A percentile compares a stretch with the other conserved stretches of the same genome.
phyloP scores from a whole-genome alignment of 495 filamentous ascomycete species.

The Entonaema liquescens region DNA sequence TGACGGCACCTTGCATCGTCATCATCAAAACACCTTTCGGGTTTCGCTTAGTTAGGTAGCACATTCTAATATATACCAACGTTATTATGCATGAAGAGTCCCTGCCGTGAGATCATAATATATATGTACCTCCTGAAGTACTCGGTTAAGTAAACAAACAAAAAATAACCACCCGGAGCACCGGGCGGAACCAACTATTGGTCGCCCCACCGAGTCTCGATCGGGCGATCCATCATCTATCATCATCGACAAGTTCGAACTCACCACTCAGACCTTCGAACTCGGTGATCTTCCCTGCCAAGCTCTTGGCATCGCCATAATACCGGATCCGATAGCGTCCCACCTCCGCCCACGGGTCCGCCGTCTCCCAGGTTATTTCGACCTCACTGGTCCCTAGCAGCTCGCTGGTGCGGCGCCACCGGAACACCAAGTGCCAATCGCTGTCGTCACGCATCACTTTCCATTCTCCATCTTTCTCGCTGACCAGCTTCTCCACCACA shows the following conservation, averaged over 20 bases:
- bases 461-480: conserved; percentile 58
- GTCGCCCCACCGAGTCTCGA: background rate
- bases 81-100: background rate
- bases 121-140: background rate
- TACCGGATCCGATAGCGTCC: conserved; percentile 85
- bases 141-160: background rate
- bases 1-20: background rate
- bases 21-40: background rate
- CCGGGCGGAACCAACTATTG: background rate
- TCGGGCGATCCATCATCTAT: background rate
- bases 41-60: background rate
- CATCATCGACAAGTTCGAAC: conserved; percentile 60
- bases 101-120: background rate
- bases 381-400: conserved; percentile 83
- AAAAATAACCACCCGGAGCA: background rate
- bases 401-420: conserved; percentile 78
- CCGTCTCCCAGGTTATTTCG: conserved; percentile 80
- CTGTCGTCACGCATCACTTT: conserved; percentile 70
- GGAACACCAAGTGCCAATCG: conserved; percentile 83
- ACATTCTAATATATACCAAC: background rate
- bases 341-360: conserved; percentile 59
- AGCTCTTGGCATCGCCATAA: conserved; percentile 80
- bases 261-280: conserved; percentile 79
- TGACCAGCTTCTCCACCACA: conserved; percentile 70
- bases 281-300: conserved; percentile 69